Conservation (phyloP, 2,329 filamentous ascomycete species). For the Diplocarpon rosae region DNA sequence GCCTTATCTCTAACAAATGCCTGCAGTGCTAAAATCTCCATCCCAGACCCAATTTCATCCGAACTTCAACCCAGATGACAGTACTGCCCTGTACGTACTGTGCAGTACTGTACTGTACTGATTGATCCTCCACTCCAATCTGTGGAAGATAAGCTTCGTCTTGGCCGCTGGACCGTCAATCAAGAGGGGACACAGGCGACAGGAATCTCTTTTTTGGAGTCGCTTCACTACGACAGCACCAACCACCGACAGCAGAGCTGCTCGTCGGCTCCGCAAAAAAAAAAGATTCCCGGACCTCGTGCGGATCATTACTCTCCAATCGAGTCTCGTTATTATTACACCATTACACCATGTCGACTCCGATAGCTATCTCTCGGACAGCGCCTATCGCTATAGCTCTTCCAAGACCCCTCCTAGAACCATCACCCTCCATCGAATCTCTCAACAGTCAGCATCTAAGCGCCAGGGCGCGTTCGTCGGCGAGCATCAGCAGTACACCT, state of each 20-base stretch:
- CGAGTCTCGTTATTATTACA: no score
- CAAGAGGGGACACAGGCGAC: slow-evolving; percentile 16
- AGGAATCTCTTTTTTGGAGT: neutral
- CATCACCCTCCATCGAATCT: slow-evolving; percentile 13
- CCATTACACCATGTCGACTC: slow-evolving; percentile 31
- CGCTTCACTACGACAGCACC: slow-evolving; percentile 5
- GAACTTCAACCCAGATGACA: no score
- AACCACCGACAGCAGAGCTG: slow-evolving; percentile 18
- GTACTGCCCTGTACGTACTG: no score
- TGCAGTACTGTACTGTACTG: no score
- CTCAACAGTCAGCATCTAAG: slow-evolving; percentile 11
- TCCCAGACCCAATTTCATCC: no score
- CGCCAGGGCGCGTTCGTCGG: slow-evolving; percentile 27
- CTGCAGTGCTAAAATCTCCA: no score
- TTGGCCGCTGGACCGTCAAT: slow-evolving; percentile 9
- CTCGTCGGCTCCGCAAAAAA: slow-evolving; percentile 21
- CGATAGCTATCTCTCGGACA: slow-evolving; percentile 45
- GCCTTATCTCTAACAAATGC: no score
- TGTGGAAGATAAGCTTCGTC: slow-evolving; percentile 4
- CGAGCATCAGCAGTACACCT: slow-evolving; percentile 40
- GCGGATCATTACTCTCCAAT: slow-evolving; percentile 11
- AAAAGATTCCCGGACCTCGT: slow-evolving; percentile 21
- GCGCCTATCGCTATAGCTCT: slow-evolving; percentile 56
- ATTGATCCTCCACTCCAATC: neutral
- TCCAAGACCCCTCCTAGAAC: slow-evolving; percentile 37